Conservation (phyloP, 2,329 filamentous ascomycete species). For the Sporothrix protearum region DNA sequence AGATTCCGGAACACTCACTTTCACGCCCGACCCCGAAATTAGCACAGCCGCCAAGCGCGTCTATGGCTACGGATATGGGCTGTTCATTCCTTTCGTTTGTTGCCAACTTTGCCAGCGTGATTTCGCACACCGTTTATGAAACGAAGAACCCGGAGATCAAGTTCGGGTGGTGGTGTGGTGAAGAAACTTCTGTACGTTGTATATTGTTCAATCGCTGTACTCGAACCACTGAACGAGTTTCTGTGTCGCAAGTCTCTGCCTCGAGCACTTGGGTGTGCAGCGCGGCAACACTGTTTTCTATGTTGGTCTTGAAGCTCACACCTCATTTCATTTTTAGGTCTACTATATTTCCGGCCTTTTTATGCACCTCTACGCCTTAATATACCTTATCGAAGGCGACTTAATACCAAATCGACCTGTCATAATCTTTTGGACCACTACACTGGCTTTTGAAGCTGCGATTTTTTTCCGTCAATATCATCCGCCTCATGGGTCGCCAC, state of each 20-base stretch:
- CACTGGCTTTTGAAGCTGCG: constrained; percentile 66
- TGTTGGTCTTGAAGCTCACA: constrained; percentile 14
- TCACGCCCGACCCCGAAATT: constrained; percentile 44
- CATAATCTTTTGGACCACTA: constrained; percentile 72
- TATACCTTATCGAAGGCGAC: constrained; percentile 68
- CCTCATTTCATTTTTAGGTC: constrained; percentile 23
- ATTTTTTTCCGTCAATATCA: constrained; percentile 66
- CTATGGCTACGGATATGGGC: constrained; percentile 71
- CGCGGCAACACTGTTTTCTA: background rate
- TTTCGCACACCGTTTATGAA: constrained; percentile 67
- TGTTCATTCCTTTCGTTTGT: constrained; percentile 71
- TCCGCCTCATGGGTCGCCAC: constrained; percentile 59
- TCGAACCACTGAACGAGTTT: too few species aligned
- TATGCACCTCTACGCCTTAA: constrained; percentile 25
- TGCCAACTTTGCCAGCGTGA: constrained; percentile 68
- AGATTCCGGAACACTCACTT: constrained; percentile 18
- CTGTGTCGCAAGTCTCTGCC: background rate
- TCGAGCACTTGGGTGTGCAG: background rate
- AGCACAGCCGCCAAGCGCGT: constrained; percentile 64
- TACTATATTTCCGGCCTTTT: constrained; percentile 28
- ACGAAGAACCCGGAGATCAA: constrained; percentile 41
- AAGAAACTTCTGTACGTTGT: constrained; percentile 41
- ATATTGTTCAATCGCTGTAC: background rate
- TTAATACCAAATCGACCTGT: constrained; percentile 73
- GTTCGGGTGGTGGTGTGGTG: constrained; percentile 76